Conservation (phyloP, 768 basidiomycete species). For the Leccinum subtestaceum region DNA sequence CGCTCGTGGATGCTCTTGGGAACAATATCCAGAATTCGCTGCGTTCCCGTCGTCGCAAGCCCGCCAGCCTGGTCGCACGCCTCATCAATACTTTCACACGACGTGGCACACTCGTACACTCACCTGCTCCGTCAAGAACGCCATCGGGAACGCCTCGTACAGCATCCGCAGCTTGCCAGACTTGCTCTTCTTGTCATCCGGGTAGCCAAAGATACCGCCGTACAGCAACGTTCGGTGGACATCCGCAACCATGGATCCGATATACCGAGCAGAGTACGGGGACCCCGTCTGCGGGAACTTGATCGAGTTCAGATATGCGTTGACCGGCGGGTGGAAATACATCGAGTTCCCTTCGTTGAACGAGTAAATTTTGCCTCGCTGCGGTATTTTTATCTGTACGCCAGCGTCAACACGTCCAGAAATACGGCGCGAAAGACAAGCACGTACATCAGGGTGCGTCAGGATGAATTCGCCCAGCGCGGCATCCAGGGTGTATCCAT, state of each 20-base stretch:
- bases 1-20: conserved; percentile 89
- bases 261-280: conserved; percentile 90
- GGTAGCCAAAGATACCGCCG: conserved; percentile 98
- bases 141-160: conserved; percentile 99
- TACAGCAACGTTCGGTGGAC: conserved; percentile 95
- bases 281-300: conserved; percentile 77
- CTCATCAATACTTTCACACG: background rate
- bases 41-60: conserved; percentile 92
- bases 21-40: conserved; percentile 87
- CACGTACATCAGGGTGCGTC: conserved; percentile 87
- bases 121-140: conserved; percentile 90
- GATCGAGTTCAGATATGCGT: conserved; percentile 83
- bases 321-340: conserved; percentile 85
- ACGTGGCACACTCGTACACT: conserved; percentile 15
- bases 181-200: conserved; percentile 97
- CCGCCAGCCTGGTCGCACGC: conserved; percentile 74
- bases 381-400: conserved; percentile 81
- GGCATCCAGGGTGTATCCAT: conserved; percentile 97
- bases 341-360: conserved; percentile 98
- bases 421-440: conserved; percentile 1
- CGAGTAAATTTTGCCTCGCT: conserved; percentile 97
- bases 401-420: conserved; percentile 2
- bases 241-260: conserved; percentile 99
- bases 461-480: conserved; percentile 97
- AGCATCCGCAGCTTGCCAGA: conserved; percentile 90